Base-by-base conservation (phyloP, 2,329 filamentous ascomycete species). In the Colletotrichum shisoi region DNA sequence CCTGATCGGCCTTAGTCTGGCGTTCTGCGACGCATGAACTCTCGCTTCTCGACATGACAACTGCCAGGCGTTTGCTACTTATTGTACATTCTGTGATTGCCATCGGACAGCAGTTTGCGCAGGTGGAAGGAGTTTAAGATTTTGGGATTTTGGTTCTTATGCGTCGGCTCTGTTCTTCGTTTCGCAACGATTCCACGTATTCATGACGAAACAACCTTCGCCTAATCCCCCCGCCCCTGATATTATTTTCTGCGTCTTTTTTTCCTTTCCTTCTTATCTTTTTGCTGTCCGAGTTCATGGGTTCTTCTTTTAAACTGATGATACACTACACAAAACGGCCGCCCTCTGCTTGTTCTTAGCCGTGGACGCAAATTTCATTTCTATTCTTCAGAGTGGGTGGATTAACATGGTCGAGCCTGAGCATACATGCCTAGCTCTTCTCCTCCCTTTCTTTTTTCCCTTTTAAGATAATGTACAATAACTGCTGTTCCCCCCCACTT, bases 1-100 rank as follows among this genome's bases (percentile, higher is more conserved):
- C 52, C 67, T 27, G 57, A 72, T 67, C 64, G 59, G 57, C 62
- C 63, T 44, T 70, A 70, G 69, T 68, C 67, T 60, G 69, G 69
- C 59, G 63, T 70, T 67, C 64, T 70, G 52, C 67, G 69, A 57
- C 63, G 67, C 46, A 69, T 70, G 67, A 70, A 69, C 24, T 70
- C 69, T 44, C 67, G 60, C 63, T 70, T 70, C 44, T 60, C 69
- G 39, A 54, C 57, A 39, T 70, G 62, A 70, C 45, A 21, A 40
- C 40, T 17, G 31, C 46, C 13, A 27, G 39, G 24, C 57, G 37
- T 57, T 58, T 52, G 27, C 56, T 53, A 68, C 58, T 54, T 67
- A 54, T 40, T 67, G 67, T 67, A 65, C 58, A 63, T 62, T 65
- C 57, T 57, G 63, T 40, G 53, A 44, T 57, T 68, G 58, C 49